phyloP scores from a whole-genome alignment of 768 basidiomycete species.

The Leccinum disarticulatum region DNA sequence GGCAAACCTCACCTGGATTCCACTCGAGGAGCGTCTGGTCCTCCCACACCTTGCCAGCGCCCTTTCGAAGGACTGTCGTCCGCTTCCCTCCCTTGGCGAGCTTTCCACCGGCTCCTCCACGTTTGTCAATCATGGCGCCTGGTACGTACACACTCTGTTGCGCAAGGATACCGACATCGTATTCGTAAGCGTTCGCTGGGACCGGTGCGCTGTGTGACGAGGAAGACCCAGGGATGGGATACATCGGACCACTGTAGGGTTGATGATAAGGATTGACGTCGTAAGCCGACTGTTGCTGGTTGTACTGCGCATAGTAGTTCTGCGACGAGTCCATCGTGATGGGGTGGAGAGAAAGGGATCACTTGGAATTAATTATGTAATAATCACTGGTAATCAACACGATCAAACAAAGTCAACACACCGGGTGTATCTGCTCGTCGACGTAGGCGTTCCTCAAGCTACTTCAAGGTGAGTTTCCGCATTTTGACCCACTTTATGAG shows the following conservation, averaged over 20 bases:
- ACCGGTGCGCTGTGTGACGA: conserved; percentile 74
- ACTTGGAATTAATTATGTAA: conserved; percentile 18
- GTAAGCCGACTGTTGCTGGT: conserved; percentile 50
- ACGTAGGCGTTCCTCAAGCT: conserved; percentile 31
- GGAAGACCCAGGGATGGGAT: conserved; percentile 60
- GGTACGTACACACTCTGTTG: conserved; percentile 93
- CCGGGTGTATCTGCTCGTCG: conserved; percentile 21
- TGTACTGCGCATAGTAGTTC: conserved; percentile 50
- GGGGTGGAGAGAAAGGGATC: not conserved
- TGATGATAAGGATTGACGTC: conserved; percentile 84
- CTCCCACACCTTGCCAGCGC: conserved; percentile 97
- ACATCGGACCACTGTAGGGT: conserved; percentile 75
- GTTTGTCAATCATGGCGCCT: conserved; percentile 86
- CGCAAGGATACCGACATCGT: conserved; percentile 86
- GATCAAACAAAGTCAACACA: conserved; percentile 25
- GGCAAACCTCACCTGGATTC: conserved; percentile 78
- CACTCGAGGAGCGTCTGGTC: conserved; percentile 96
- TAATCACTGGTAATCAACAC: conserved; percentile 24
- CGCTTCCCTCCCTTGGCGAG: conserved; percentile 89
- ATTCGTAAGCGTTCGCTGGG: conserved; percentile 89
- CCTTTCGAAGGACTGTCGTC: conserved; percentile 91
- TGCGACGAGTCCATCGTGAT: conserved; percentile 32
- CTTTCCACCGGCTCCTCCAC: conserved; percentile 82
- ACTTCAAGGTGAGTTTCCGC: conserved; percentile 41
- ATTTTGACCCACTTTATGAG: not conserved